A percentile compares a stretch with the other conserved stretches of the same genome.
Evolutionary conservation across 495 filamentous ascomycete genomes (phyloP).

Genomic region (Neurospora sp.): DNA sequence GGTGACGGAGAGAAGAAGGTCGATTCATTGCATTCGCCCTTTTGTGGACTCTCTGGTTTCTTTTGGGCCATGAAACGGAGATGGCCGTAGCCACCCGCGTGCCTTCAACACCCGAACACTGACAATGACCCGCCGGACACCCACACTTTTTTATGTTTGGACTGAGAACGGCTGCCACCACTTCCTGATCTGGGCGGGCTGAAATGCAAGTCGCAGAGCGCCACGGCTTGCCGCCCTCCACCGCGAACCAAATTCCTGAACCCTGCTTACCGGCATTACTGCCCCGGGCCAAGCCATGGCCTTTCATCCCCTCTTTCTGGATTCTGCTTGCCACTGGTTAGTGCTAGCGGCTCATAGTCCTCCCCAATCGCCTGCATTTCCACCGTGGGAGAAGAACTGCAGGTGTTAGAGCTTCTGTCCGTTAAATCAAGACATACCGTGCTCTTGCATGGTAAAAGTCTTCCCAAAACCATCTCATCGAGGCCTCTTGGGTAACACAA

Average conservation of each 20-base stretch:
- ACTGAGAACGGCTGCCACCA: background rate
- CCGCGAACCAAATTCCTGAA: background rate
- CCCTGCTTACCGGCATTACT: background rate
- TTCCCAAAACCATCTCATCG: background rate
- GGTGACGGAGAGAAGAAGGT: background rate
- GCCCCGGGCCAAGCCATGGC: background rate
- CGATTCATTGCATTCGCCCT: background rate
- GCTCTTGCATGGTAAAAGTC: background rate
- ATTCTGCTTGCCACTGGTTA: background rate
- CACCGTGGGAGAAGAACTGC: background rate
- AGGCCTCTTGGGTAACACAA: background rate
- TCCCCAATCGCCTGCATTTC: background rate
- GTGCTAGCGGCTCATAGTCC: background rate
- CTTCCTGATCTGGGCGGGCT: conserved; percentile 11
- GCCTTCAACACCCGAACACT: background rate
- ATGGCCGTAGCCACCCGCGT: background rate
- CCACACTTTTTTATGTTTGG: background rate
- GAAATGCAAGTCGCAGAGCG: conserved; percentile 7
- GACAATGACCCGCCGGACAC: background rate
- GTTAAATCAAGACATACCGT: background rate
- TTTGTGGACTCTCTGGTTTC: background rate
- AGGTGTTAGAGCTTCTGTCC: background rate
- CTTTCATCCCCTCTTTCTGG: background rate
- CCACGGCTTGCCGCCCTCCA: conserved; percentile 2
- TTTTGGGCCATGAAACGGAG: background rate